Evolutionary conservation across 805 yeast species (phyloP), one percentile per base, ranked within the genome.

Genomic region (Komagataella kurtzmanii): DNA sequence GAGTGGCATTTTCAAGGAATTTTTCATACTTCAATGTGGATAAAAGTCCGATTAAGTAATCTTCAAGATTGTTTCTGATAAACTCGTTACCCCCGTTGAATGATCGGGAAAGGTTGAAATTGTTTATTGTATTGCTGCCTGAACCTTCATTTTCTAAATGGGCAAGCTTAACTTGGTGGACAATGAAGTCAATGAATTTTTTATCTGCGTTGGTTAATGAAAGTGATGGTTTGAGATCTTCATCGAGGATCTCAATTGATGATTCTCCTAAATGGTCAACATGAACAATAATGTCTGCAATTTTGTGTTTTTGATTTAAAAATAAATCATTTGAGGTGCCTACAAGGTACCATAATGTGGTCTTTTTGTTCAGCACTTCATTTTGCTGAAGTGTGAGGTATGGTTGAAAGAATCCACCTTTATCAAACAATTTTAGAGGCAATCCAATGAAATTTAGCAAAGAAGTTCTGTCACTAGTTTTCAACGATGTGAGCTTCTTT

Each of bases 331-430:
- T 93, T 3, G 97, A 89, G 46, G 95, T 83, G 0, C 99, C 99
- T 49, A 88, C 76, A 61, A 87, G 68, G 57, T 80, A 93, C 61
- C 81, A 80, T 43, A 74, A 69, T 0, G 90, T 76, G 50, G 74
- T 76, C 1, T 71, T 68, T 18, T 76, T 73, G 36, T 70, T 72
- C 50, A 93, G 70, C 57, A 85, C 89, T 50, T 85, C 85, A 52
- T 91, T 69, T 61, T 91, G 98, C 64, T 91, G 99, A 52, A 93
- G 69, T 0, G 98, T 95, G n/a, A 90, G 74, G 66, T 91, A 93
- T 1, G 99, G 98, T 58, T 85, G 83, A 73, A 95, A 90, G 54
- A 91, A 74, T 1, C 95, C 89, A 47, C 95, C 95, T 57, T 79
- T 77, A 49, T 88, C 88, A 66, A 93, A 93, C 1, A 89, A 65